phyloP scores from a whole-genome alignment of 306 rosid species.

The Macrotyloma uniflorum region DNA sequence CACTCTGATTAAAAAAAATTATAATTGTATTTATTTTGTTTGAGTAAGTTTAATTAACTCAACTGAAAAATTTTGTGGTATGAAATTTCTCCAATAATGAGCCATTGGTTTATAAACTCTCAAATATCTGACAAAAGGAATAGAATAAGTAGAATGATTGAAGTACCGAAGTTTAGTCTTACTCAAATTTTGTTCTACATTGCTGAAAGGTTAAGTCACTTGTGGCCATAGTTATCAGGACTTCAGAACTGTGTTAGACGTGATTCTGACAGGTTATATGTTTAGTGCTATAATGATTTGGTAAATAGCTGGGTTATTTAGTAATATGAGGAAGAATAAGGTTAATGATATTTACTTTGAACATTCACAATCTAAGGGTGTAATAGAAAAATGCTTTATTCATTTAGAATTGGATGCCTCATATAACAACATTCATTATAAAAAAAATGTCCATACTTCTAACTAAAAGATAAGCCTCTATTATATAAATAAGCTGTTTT shows the following conservation, averaged over 20 bases:
- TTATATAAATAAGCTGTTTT: conserved; percentile 9
- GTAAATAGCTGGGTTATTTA: background rate
- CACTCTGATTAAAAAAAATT: no score
- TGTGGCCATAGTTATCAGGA: conserved; percentile 15
- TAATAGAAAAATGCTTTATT: no score
- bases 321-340: background rate
- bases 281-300: conserved; percentile 12
- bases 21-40: no score
- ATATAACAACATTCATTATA: background rate
- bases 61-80: no score
- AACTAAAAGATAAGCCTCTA: background rate
- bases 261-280: background rate
- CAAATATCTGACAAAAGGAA: background rate
- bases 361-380: background rate
- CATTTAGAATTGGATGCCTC: background rate
- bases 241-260: background rate
- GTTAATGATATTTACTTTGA: conserved; percentile 7
- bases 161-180: background rate
- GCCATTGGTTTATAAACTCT: background rate
- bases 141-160: conserved; percentile 12
- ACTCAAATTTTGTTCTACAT: background rate
- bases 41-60: no score
- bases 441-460: background rate
- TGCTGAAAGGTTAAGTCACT: conserved; percentile 13
- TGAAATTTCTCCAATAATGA: conserved; percentile 18